Evolutionary conservation across 176 grass and related monocot species (phyloP), one percentile per base, ranked within the genome.

Genomic region (Rhynchospora pubera): DNA sequence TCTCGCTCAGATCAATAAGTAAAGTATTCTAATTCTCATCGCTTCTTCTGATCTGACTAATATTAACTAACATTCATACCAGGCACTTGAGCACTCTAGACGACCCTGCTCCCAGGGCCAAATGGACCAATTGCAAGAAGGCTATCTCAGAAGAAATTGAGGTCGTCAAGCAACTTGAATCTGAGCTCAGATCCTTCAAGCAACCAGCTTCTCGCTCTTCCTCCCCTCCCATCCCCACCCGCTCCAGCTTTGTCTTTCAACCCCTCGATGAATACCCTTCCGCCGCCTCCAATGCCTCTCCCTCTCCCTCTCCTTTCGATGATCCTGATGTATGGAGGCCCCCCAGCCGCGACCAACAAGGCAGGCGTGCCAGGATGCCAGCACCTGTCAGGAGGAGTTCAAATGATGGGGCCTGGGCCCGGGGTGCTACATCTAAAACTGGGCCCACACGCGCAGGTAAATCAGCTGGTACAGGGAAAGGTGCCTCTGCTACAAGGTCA

Each of bases 1-100:
- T 88, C 89, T 99, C 86, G 96, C 96, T 21, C 96, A 99, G 91
- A 99, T 99, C 87, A 99, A 99, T 87, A 99, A n/a, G n/a, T n/a
- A n/a, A n/a, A n/a, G n/a, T n/a, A n/a, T n/a, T n/a, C n/a, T n/a
- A n/a, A n/a, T n/a, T n/a, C n/a, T n/a, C n/a, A n/a, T n/a, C n/a
- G n/a, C n/a, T n/a, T n/a, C n/a, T n/a, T n/a, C n/a, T n/a, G n/a
- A n/a, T n/a, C n/a, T n/a, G n/a, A n/a, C n/a, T n/a, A n/a, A n/a
- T n/a, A n/a, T n/a, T n/a, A n/a, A n/a, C n/a, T n/a, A n/a, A n/a
- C n/a, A n/a, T n/a, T n/a, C n/a, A n/a, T n/a, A n/a, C n/a, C 80
- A 98, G 96, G 84, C 96, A 99, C 93, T 72, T 99, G 71, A 94
- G 87, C 85, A 99, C 87, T 72, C 85, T 99, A 76, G 96, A 99